phyloP scores from a whole-genome alignment of 2,329 filamentous ascomycete species.

The Fusarium sp. region DNA sequence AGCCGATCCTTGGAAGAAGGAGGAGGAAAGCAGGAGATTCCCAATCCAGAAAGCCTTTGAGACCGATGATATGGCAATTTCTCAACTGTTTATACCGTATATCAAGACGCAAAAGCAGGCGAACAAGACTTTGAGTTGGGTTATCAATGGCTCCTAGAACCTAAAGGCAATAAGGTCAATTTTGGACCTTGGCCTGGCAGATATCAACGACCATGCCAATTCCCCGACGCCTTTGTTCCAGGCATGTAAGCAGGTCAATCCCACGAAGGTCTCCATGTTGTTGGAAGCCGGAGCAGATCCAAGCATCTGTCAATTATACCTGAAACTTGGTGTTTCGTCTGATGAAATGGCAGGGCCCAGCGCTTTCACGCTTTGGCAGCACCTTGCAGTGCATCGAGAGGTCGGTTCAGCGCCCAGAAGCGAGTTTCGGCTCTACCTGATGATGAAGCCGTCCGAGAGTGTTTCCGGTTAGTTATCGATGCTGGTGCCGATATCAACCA shows the following conservation, averaged over 20 bases:
- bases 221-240: neutral
- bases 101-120: neutral
- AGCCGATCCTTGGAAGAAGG: neutral
- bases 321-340: too few relatives aligned
- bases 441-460: neutral
- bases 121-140: neutral
- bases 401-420: neutral
- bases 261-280: neutral
- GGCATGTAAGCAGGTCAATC: neutral
- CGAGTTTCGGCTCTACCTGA: neutral
- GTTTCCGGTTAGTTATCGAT: neutral
- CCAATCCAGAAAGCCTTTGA: neutral
- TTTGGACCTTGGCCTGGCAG: neutral
- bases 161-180: rapidly evolving
- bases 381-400: neutral
- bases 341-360: neutral
- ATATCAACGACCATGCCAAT: neutral
- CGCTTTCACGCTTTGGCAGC: neutral
- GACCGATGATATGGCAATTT: neutral
- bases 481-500: neutral
- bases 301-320: neutral
- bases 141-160: neutral
- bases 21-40: neutral
- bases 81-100: rapidly evolving
- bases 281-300: neutral